A percentile compares a stretch with the other conserved stretches of the same genome.
phyloP scores from a whole-genome alignment of 768 basidiomycete species.

The Daedaleopsis nitida region DNA sequence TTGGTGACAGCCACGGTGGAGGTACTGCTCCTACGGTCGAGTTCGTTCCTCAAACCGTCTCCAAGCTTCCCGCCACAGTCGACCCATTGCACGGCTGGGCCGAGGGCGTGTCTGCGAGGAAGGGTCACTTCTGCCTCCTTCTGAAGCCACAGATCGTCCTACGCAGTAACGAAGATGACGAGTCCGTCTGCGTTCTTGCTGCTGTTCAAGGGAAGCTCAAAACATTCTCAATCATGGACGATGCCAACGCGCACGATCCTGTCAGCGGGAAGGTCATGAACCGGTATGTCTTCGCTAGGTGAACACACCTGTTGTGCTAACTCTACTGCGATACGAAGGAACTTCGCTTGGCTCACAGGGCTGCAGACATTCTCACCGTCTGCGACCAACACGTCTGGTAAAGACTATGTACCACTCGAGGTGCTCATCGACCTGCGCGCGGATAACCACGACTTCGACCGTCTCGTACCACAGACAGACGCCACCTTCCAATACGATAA shows the following conservation, averaged over 20 bases:
- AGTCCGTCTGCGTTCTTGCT: constrained; percentile 70
- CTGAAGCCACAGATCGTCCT: constrained; percentile 90
- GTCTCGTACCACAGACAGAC: constrained; percentile 87
- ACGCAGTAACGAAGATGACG: constrained; percentile 54
- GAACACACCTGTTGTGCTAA: not conserved
- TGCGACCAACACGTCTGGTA: constrained; percentile 38
- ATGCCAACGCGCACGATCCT: constrained; percentile 75
- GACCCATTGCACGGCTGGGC: constrained; percentile 74
- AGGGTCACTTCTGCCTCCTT: constrained; percentile 81
- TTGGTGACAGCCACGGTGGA: constrained; percentile 43
- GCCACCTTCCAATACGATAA: constrained; percentile 89
- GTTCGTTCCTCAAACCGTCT: constrained; percentile 33
- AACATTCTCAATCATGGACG: constrained; percentile 80
- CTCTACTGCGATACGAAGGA: constrained; percentile 45
- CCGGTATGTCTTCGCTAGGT: constrained; percentile 45
- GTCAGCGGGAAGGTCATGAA: constrained; percentile 86
- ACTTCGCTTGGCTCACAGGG: constrained; percentile 74
- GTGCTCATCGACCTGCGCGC: constrained; percentile 84
- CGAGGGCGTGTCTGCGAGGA: constrained; percentile 66
- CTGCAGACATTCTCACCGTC: constrained; percentile 88
- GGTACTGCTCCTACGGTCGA: constrained; percentile 42
- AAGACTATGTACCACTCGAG: constrained; percentile 81
- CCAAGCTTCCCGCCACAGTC: constrained; percentile 38
- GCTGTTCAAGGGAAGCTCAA: constrained; percentile 81
- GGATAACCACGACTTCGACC: constrained; percentile 82